Evolutionary conservation across 2,329 filamentous ascomycete genomes (phyloP).

Genomic region (Arthrinium phaeospermum): DNA sequence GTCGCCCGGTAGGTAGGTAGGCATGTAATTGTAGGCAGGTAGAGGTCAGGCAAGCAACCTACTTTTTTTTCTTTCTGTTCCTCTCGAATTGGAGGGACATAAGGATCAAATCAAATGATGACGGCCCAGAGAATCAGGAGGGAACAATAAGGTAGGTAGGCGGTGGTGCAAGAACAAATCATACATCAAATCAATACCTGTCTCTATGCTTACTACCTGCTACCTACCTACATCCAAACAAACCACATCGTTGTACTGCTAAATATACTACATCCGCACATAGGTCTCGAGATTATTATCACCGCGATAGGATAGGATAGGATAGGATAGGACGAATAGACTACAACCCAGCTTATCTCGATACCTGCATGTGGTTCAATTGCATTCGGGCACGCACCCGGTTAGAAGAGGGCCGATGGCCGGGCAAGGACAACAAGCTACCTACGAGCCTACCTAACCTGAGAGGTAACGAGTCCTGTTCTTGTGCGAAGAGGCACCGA

Average conservation of each 20-base stretch:
- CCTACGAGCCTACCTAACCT: neutral
- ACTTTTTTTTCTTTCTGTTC: neutral
- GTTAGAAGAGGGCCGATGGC: neutral
- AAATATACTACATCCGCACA: neutral
- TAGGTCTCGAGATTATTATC: neutral
- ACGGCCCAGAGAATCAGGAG: slow-evolving; percentile 7
- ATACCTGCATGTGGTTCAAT: too few relatives aligned
- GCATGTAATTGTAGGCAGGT: too few relatives aligned
- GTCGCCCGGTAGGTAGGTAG: neutral
- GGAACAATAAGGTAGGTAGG: slow-evolving; percentile 4
- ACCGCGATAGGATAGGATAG: too few relatives aligned
- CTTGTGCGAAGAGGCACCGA: neutral
- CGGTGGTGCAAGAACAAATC: slow-evolving; percentile 9
- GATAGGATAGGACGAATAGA: too few relatives aligned
- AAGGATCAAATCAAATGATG: slow-evolving; percentile 13
- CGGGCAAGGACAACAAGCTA: neutral
- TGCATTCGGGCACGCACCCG: too few relatives aligned
- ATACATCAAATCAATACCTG: neutral
- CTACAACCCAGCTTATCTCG: too few relatives aligned
- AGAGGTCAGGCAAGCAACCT: neutral
- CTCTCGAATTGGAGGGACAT: neutral
- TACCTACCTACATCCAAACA: neutral
- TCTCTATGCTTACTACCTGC: neutral
- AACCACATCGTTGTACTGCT: neutral
- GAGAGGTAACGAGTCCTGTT: neutral